Conservation (phyloP, 2,329 filamentous ascomycete species). For the Nemania serpens region DNA sequence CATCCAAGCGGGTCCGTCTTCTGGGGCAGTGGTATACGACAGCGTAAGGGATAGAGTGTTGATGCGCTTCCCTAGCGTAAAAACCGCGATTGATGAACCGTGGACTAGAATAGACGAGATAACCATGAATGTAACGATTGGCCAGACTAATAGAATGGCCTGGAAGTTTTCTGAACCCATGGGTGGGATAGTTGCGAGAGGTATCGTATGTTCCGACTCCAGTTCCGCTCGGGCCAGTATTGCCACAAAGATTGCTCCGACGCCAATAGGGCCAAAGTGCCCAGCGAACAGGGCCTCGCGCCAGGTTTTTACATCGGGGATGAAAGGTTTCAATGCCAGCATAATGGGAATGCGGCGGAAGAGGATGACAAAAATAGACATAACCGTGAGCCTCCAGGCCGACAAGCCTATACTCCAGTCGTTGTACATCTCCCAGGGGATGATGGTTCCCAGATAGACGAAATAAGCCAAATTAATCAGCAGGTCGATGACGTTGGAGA, state of each 20-base stretch:
- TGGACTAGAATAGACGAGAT: constrained; percentile 94
- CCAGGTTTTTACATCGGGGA: constrained; percentile 98
- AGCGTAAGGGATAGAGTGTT: constrained; percentile 94
- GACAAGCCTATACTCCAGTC: constrained; percentile 71
- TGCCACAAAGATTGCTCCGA: constrained; percentile 93
- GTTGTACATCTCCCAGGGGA: constrained; percentile 94
- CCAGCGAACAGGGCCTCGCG: constrained; percentile 95
- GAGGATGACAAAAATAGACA: constrained; percentile 90
- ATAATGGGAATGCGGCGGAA: constrained; percentile 97
- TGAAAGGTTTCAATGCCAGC: constrained; percentile 86
- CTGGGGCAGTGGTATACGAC: constrained; percentile 90
- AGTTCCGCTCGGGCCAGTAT: constrained; percentile 93
- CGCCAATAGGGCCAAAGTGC: constrained; percentile 96
- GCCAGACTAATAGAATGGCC: constrained; percentile 89
- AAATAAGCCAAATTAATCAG: constrained; percentile 97
- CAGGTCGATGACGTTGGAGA: constrained; percentile 98
- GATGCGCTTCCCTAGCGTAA: constrained; percentile 96
- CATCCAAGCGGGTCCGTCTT: constrained; percentile 93
- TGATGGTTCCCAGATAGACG: constrained; percentile 95
- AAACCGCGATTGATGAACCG: constrained; percentile 96
- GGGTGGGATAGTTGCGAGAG: constrained; percentile 66
- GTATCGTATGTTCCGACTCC: constrained; percentile 76
- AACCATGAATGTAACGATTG: constrained; percentile 91
- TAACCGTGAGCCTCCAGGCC: constrained; percentile 90
- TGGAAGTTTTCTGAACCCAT: constrained; percentile 62